Percentiles rank a stretch among this genome's conserved stretches.
Evolutionary conservation across 768 basidiomycete species (phyloP).

Genomic region (Neoboletus subvelutipes): DNA sequence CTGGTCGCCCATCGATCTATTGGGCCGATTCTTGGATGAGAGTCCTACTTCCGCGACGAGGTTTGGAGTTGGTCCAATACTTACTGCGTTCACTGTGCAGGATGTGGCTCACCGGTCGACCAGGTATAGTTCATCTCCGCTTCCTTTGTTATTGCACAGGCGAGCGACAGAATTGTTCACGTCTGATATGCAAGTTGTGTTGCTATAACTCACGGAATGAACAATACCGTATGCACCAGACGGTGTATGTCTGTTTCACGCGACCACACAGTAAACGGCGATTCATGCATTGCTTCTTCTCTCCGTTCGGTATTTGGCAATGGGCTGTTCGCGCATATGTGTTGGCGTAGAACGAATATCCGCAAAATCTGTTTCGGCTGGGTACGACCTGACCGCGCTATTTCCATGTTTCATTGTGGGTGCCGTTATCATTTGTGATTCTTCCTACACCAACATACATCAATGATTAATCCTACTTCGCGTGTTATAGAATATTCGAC

Average conservation of each 20-base stretch:
- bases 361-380: conserved; percentile 80
- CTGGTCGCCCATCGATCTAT: conserved; percentile 76
- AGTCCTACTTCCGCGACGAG: conserved; percentile 61
- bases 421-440: conserved; percentile 8
- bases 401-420: conserved; percentile 72
- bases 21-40: conserved; percentile 67
- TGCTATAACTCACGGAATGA: conserved; percentile 10
- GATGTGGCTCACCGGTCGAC: conserved; percentile 13
- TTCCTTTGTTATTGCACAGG: conserved; percentile 78
- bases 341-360: conserved; percentile 63
- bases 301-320: conserved; percentile 5
- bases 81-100: not conserved
- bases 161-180: conserved; percentile 19
- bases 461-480: not conserved
- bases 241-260: conserved; percentile 24
- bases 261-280: conserved; percentile 14
- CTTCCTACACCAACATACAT: not conserved
- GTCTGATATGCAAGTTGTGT: conserved; percentile 4
- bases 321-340: conserved; percentile 3
- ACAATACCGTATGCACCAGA: conserved; percentile 16
- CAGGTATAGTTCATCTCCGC: conserved; percentile 78
- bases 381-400: conserved; percentile 79
- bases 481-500: conserved; percentile 63
- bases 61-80: conserved; percentile 48
- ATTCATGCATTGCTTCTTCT: conserved; percentile 7